Conservation (phyloP, 371 early-diverging fungal species). For the Basidiobolus meristosporus region DNA sequence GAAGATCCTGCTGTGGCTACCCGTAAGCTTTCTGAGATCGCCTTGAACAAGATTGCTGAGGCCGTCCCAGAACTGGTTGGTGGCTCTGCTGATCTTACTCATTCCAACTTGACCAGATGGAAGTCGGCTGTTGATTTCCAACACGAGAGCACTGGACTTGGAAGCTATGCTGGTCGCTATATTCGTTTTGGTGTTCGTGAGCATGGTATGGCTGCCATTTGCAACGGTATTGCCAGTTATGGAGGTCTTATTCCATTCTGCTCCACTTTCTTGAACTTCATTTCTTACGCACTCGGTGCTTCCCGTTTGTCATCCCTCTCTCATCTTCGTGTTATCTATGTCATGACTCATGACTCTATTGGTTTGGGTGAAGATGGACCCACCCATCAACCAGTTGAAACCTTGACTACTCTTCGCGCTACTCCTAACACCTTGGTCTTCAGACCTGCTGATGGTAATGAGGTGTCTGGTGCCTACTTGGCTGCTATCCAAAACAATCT, state of each 20-base stretch:
- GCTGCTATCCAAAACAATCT: slow-evolving; percentile 47
- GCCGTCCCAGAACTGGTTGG: slow-evolving; percentile 75
- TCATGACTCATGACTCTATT: slow-evolving; percentile 99
- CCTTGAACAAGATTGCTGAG: slow-evolving; percentile 65
- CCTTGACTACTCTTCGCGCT: slow-evolving; percentile 81
- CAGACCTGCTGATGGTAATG: slow-evolving; percentile 95
- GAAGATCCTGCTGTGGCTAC: slow-evolving; percentile 67
- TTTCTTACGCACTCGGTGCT: slow-evolving; percentile 63
- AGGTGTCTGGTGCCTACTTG: slow-evolving; percentile 80
- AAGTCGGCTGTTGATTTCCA: slow-evolving; percentile 87
- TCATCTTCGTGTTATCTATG: slow-evolving; percentile 75
- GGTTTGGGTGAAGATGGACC: slow-evolving; percentile 98
- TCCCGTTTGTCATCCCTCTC: slow-evolving; percentile 85
- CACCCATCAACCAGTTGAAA: slow-evolving; percentile 99
- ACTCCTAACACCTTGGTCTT: slow-evolving; percentile 79
- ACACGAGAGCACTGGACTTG: slow-evolving; percentile 41
- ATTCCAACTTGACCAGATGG: slow-evolving; percentile 91
- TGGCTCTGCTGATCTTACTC: slow-evolving; percentile 98
- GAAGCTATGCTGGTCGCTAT: slow-evolving; percentile 76
- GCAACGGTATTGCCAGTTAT: slow-evolving; percentile 90
- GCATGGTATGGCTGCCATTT: slow-evolving; percentile 95
- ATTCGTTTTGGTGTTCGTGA: slow-evolving; percentile 97
- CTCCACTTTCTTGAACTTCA: slow-evolving; percentile 95
- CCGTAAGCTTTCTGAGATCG: slow-evolving; percentile 70
- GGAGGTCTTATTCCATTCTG: slow-evolving; percentile 82